A percentile compares a stretch with the other conserved stretches of the same genome.
Conservation (phyloP, 495 filamentous ascomycete genomes). For the Xylaria acuta region DNA sequence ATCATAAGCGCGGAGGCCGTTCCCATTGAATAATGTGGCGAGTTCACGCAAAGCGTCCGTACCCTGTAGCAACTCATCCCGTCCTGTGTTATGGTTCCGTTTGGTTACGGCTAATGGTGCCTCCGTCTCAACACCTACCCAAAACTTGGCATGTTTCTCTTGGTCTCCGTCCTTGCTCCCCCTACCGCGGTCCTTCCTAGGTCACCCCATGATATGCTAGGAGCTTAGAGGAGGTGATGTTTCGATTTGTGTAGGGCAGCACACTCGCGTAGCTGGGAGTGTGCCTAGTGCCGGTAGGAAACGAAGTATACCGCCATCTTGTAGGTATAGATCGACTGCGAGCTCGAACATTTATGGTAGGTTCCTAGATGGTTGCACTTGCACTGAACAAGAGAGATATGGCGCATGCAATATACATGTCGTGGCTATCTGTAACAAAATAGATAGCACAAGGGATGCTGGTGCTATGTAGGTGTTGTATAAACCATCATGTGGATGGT, state of each 20-base stretch:
- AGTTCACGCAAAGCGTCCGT: background rate
- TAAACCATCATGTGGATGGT: background rate
- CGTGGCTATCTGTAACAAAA: background rate
- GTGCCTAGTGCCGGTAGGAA: background rate
- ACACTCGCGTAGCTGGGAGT: background rate
- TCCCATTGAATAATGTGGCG: background rate
- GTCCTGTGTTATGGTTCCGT: background rate
- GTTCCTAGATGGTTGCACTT: background rate
- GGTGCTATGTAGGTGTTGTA: background rate
- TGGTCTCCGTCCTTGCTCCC: background rate
- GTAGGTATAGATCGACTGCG: background rate
- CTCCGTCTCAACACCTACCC: constrained; percentile 16
- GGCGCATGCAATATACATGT: background rate
- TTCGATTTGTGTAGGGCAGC: background rate
- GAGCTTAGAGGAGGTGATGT: background rate
- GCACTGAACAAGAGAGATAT: background rate
- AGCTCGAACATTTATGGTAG: background rate
- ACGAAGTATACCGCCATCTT: background rate
- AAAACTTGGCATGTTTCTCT: background rate
- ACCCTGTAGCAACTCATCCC: background rate
- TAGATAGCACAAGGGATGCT: background rate
- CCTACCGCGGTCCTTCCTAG: background rate
- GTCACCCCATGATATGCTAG: background rate
- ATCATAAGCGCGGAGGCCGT: background rate
- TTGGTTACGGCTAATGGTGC: background rate